Percentiles rank a stretch among this genome's conserved stretches.
These are phyloP conservation scores for Penstemon davidsonii DNA, from an alignment of 257 asterid species.

Conservation along the genomic window DNA sequence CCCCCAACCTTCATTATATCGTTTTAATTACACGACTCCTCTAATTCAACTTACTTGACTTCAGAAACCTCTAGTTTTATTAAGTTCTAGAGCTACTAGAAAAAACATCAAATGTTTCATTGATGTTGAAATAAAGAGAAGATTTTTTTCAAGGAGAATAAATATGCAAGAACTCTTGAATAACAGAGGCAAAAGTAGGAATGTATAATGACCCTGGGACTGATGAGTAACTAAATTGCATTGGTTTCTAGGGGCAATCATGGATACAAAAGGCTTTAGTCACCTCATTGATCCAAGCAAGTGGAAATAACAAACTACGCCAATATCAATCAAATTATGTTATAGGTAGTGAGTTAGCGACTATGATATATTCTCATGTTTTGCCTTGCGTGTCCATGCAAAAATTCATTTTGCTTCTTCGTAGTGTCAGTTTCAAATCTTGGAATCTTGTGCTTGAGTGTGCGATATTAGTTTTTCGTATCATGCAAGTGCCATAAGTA, in stretches of 20 bases:
- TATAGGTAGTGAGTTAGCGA: too few relatives aligned
- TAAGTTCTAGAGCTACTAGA: neutral
- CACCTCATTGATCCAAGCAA: neutral
- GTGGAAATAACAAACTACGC: neutral
- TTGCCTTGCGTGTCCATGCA: too few relatives aligned
- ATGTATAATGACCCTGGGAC: neutral
- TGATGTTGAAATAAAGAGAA: too few relatives aligned
- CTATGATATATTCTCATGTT: too few relatives aligned
- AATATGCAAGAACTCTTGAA: neutral
- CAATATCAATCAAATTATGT: too few relatives aligned
- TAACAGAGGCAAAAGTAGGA: neutral
- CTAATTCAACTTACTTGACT: neutral
- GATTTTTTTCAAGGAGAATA: neutral
- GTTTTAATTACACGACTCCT: neutral
- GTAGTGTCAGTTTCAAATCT: too few relatives aligned
- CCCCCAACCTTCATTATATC: constrained; percentile 9
- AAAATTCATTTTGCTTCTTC: too few relatives aligned
- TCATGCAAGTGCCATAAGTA: too few relatives aligned
- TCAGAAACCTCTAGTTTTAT: neutral
- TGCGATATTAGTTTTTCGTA: too few relatives aligned
- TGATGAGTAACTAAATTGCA: neutral
- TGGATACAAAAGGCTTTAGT: neutral
- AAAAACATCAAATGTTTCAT: neutral
- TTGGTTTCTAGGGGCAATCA: neutral
- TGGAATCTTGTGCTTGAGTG: too few relatives aligned